Conservation (phyloP, 495 filamentous ascomycete species). For the Lindgomyces ingoldianus region DNA sequence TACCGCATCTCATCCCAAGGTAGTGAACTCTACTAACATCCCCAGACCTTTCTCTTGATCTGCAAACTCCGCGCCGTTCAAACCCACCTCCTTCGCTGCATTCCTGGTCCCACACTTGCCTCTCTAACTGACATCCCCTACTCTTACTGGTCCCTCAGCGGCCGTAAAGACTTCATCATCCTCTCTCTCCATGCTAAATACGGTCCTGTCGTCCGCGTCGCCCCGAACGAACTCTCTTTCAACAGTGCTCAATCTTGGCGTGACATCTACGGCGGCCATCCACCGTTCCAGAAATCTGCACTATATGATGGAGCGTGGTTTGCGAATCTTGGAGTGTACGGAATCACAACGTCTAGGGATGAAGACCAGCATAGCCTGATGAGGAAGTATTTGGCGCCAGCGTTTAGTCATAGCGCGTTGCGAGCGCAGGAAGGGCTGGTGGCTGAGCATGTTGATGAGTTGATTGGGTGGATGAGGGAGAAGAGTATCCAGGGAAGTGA, state of each 20-base stretch:
- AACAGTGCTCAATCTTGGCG: constrained; percentile 62
- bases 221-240: constrained; percentile 63
- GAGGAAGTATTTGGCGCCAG: not conserved
- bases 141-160: constrained; percentile 15
- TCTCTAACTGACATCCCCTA: not conserved
- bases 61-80: no score
- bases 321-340: not conserved
- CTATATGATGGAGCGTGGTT: not conserved
- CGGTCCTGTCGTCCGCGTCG: constrained; percentile 57
- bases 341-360: not conserved
- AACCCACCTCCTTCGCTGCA: constrained; percentile 10
- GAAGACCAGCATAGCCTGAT: not conserved
- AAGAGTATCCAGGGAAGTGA: not conserved
- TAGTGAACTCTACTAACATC: no score
- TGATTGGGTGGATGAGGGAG: not conserved
- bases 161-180: constrained; percentile 1
- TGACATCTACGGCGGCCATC: constrained; percentile 31
- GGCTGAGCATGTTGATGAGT: not conserved
- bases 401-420: not conserved
- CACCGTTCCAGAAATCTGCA: not conserved
- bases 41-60: no score
- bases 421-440: constrained; percentile 2
- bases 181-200: constrained; percentile 51
- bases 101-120: constrained; percentile 1
- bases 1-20: no score